Evolutionary conservation across 768 basidiomycete species (phyloP).

Genomic region (Phanerochaete sordida): DNA sequence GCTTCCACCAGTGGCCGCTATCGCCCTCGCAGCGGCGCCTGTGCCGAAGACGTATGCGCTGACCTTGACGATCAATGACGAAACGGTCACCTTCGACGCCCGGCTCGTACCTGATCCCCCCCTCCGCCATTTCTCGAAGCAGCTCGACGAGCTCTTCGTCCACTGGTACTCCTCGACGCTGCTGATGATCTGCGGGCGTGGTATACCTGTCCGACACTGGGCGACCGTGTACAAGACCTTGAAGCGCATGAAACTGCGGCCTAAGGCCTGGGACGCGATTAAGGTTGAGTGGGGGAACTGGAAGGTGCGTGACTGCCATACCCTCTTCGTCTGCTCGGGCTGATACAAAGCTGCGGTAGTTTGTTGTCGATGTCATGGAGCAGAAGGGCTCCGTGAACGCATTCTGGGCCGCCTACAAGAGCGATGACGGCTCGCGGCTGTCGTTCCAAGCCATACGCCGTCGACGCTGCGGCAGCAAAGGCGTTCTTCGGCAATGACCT

Average conservation of each 20-base stretch:
- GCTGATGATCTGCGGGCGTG: slow-evolving; percentile 9
- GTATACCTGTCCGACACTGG: slow-evolving; percentile 20
- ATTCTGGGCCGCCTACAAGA: slow-evolving; percentile 16
- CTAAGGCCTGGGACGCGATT: slow-evolving; percentile 12
- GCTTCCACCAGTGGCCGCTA: too few relatives aligned
- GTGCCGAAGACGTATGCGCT: too few relatives aligned
- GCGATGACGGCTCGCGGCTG: slow-evolving; percentile 3
- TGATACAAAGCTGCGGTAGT: slow-evolving; percentile 1
- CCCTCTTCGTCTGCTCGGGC: not conserved
- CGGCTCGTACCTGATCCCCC: slow-evolving; percentile 12
- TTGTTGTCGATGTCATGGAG: slow-evolving; percentile 12
- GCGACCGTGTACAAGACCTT: slow-evolving; percentile 12
- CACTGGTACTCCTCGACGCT: slow-evolving; percentile 16
- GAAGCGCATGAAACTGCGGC: not conserved
- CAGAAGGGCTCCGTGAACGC: not conserved
- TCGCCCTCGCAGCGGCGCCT: too few relatives aligned
- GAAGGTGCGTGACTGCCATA: slow-evolving; percentile 4
- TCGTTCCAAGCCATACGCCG: slow-evolving; percentile 9
- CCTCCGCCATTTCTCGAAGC: slow-evolving; percentile 4
- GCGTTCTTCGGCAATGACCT: slow-evolving; percentile 13
- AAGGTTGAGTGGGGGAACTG: slow-evolving; percentile 12
- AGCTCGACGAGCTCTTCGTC: slow-evolving; percentile 12
- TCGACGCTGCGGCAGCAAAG: slow-evolving; percentile 10
- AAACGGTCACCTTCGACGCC: not conserved
- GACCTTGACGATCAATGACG: slow-evolving; percentile 8